phyloP scores from a whole-genome alignment of 2,329 filamentous ascomycete species.

The Fusarium armeniacum region DNA sequence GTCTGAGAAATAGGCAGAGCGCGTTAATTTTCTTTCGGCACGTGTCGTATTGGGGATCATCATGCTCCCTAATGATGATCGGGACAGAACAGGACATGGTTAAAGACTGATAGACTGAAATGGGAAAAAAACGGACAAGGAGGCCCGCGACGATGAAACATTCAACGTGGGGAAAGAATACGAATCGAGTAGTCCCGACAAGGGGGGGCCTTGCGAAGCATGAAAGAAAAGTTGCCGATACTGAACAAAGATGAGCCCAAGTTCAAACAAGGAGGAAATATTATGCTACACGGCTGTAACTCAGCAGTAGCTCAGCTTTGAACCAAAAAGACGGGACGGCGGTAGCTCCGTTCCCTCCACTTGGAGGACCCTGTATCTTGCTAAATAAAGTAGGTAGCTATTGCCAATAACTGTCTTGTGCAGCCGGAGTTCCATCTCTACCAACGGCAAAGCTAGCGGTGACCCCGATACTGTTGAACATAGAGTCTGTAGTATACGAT shows the following conservation, averaged over 20 bases:
- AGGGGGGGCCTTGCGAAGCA: conserved; percentile 12
- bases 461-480: conserved; percentile 10
- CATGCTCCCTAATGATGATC: conserved; percentile 12
- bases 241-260: conserved; percentile 23
- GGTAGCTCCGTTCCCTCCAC: conserved; percentile 33
- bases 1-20: conserved; percentile 30
- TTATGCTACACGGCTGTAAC: conserved; percentile 30
- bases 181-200: conserved; percentile 45
- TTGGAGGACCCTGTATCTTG: conserved; percentile 2
- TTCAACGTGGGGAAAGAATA: conserved; percentile 50
- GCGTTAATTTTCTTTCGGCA: conserved; percentile 41
- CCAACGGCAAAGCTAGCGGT: conserved; percentile 17
- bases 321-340: conserved; percentile 40
- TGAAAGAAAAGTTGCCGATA: conserved; percentile 22
- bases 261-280: conserved; percentile 33
- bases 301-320: conserved; percentile 1
- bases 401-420: conserved; percentile 7
- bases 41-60: conserved; percentile 38
- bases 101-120: conserved; percentile 22
- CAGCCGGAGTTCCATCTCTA: conserved; percentile 9
- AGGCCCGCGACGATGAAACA: conserved; percentile 47
- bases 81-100: conserved; percentile 19
- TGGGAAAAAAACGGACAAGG: conserved; percentile 40
- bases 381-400: background rate
- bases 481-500: background rate